Percentiles rank a stretch among this genome's conserved stretches.
Evolutionary conservation across 495 filamentous ascomycete genomes (phyloP).

Genomic region (Cladorrhinum samala): DNA sequence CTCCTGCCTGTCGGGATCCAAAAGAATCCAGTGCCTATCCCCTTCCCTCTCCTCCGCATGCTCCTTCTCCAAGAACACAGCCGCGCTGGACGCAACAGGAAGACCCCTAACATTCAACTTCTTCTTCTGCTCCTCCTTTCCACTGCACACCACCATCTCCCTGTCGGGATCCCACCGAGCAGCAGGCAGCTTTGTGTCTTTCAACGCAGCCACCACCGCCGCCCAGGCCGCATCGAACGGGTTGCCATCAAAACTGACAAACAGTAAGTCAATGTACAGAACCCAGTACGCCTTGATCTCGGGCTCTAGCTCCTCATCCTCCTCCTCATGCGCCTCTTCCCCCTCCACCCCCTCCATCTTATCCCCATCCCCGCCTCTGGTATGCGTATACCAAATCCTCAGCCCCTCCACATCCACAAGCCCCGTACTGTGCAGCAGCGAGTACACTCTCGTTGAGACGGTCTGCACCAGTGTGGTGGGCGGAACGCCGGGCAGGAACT

Average conservation of each 20-base stretch:
- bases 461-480: constrained; percentile 78
- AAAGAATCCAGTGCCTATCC: constrained; percentile 64
- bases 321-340: constrained; percentile 40
- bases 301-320: constrained; percentile 29
- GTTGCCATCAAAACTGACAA: constrained; percentile 85
- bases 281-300: constrained; percentile 85
- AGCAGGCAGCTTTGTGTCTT: constrained; percentile 67
- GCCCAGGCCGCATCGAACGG: constrained; percentile 87
- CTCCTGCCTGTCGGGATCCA: constrained; percentile 86
- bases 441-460: constrained; percentile 67
- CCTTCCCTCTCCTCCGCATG: constrained; percentile 39
- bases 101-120: constrained; percentile 50
- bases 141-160: constrained; percentile 70
- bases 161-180: constrained; percentile 83
- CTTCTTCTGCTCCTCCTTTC: constrained; percentile 41
- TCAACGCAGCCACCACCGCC: constrained; percentile 73
- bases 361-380: constrained; percentile 31
- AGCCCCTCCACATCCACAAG: constrained; percentile 59
- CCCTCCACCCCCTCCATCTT: constrained; percentile 26
- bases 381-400: constrained; percentile 59
- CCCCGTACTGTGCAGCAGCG: constrained; percentile 61
- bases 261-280: constrained; percentile 86
- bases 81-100: constrained; percentile 67
- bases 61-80: constrained; percentile 68
- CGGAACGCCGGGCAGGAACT: constrained; percentile 74